Evolutionary conservation across 805 yeast genomes (phyloP).

Genomic region (Teunomyces cretensis): DNA sequence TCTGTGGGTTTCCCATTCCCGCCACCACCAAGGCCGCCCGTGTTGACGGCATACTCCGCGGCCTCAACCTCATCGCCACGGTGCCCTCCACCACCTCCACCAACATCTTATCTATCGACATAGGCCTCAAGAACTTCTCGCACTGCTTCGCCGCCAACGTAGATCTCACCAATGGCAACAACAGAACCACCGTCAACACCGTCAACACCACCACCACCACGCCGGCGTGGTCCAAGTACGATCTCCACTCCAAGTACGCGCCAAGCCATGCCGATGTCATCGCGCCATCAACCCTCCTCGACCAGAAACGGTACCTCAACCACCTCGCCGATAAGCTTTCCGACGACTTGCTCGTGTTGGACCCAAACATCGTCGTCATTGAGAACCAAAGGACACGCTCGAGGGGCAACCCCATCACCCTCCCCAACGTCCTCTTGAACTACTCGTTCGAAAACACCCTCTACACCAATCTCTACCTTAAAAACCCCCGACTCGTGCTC

Average conservation of each 20-base stretch:
- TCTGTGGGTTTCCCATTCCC: slow-evolving; percentile 22
- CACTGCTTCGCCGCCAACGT: slow-evolving; percentile 23
- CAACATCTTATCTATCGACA: slow-evolving; percentile 31
- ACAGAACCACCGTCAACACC: neutral
- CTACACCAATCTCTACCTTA: slow-evolving; percentile 27
- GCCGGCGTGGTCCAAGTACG: slow-evolving; percentile 24
- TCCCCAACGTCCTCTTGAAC: slow-evolving; percentile 41
- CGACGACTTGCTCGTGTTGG: slow-evolving; percentile 17
- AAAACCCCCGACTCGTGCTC: slow-evolving; percentile 17
- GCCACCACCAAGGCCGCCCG: slow-evolving; percentile 17
- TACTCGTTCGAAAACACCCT: slow-evolving; percentile 38
- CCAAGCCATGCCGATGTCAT: slow-evolving; percentile 9
- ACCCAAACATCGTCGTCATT: slow-evolving; percentile 30
- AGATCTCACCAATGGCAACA: neutral
- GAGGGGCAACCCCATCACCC: slow-evolving; percentile 29
- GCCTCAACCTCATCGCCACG: slow-evolving; percentile 8
- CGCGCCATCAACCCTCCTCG: slow-evolving; percentile 16
- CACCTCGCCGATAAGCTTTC: slow-evolving; percentile 18
- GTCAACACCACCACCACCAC: neutral
- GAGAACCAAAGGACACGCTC: slow-evolving; percentile 43
- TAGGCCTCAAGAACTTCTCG: slow-evolving; percentile 43
- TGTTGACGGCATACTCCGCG: slow-evolving; percentile 7
- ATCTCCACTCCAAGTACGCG: slow-evolving; percentile 24
- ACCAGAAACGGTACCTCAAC: slow-evolving; percentile 28
- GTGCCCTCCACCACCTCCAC: slow-evolving; percentile 8